Evolutionary conservation across 176 grass and related monocot species (phyloP).

Genomic region (Thalia dealbata): DNA sequence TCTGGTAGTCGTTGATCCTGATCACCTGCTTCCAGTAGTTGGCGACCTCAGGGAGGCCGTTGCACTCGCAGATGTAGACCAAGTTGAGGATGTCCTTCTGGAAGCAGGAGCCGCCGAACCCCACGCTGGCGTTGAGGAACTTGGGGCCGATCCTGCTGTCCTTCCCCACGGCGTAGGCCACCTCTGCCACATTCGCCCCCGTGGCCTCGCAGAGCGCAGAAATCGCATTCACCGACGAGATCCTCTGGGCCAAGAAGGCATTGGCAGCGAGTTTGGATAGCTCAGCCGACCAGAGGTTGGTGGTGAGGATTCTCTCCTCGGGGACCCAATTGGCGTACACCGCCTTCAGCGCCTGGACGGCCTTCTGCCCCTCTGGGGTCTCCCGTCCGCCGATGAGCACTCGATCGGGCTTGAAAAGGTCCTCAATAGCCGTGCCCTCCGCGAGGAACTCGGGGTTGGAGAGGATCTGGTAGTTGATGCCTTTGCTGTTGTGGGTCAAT

Average conservation of each 20-base stretch:
- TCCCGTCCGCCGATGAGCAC: conserved; percentile 53
- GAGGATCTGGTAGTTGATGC: conserved; percentile 63
- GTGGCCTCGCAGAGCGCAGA: conserved; percentile 53
- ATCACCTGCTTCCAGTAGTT: conserved; percentile 57
- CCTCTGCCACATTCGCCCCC: conserved; percentile 46
- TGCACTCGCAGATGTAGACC: conserved; percentile 52
- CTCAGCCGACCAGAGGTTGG: conserved; percentile 67
- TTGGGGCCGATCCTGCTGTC: conserved; percentile 56
- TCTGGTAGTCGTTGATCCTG: conserved; percentile 58
- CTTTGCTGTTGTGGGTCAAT: conserved; percentile 55
- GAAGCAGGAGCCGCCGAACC: conserved; percentile 67
- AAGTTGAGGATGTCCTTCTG: conserved; percentile 66
- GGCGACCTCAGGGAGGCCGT: conserved; percentile 42
- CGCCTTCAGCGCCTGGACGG: conserved; percentile 44
- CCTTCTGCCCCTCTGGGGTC: conserved; percentile 35
- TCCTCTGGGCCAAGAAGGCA: conserved; percentile 66
- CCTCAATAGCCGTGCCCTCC: conserved; percentile 56
- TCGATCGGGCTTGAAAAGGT: conserved; percentile 49
- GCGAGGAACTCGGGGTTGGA: conserved; percentile 71
- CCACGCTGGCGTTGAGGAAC: conserved; percentile 59
- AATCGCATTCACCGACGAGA: conserved; percentile 50
- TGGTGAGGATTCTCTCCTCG: conserved; percentile 47
- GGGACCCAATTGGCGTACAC: conserved; percentile 61
- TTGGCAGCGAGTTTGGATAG: conserved; percentile 65
- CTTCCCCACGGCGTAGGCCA: conserved; percentile 45